Evolutionary conservation across 2,329 filamentous ascomycete species (phyloP), one percentile per base, ranked within the genome.

Genomic region (Lomentospora prolificans): DNA sequence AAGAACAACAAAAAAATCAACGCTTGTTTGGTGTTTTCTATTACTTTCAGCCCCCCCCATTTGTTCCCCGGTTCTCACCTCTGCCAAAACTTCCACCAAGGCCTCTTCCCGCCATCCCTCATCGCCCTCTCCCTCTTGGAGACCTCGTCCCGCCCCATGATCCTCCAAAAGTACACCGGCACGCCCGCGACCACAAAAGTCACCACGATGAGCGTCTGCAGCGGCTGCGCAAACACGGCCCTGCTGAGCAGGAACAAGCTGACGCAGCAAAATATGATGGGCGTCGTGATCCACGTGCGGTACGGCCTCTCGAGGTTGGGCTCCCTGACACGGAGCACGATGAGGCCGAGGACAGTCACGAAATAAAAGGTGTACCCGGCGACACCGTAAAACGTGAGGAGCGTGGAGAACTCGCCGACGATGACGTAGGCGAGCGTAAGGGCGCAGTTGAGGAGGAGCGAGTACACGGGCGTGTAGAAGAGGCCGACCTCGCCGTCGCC

Each of bases 301-400:
- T 99, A 99, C 0, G 94, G 92, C 25, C 94, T 75, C 68, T 96
- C 90, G 50, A 99, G 78, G 59, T 85, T 77, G 3, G 94, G 94
- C 69, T 99, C 94, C 59, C 81, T 81, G 28, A 97, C 89, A 28
- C 94, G 80, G 59, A 99, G 76, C 54, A 99, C 81, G 60, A 99
- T 96, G 51, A 99, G 78, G 0, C 94, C 94, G 0, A 99, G 80
- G 0, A 99, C 94, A 0, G 92, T 95, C 56, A 95, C 74, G 69
- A 99, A 99, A 73, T 99, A 99, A 67, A 99, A 99, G 0, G 89
- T 89, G 69, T 99, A 99, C 12, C 91, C 91, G 0, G 94, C 94
- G 10, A 99, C 94, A 57, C 94, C 94, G 72, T 97, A 97, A 68
- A 99, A 99, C 0, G 94, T 97, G 57, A 97, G 80, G 2, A 99